phyloP scores from a whole-genome alignment of 2,329 filamentous ascomycete genomes.

The Colletotrichum cuscutae region DNA sequence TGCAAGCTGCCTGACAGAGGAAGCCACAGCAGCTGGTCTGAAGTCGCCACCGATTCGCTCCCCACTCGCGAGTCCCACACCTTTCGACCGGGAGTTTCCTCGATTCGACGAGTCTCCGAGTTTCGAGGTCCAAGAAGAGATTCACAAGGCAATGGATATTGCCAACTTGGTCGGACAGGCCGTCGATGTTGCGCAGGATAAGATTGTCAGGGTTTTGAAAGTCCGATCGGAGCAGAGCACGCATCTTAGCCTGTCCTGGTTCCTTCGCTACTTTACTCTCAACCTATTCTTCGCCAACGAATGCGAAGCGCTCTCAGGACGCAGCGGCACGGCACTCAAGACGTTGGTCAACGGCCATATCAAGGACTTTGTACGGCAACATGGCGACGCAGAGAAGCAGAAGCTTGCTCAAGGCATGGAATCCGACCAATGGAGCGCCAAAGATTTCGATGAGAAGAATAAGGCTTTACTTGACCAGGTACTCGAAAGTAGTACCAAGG shows the following conservation, averaged over 20 bases:
- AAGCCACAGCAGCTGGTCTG: slow-evolving; percentile 47
- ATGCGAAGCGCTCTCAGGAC: slow-evolving; percentile 85
- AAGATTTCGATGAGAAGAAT: slow-evolving; percentile 76
- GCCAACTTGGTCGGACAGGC: slow-evolving; percentile 82
- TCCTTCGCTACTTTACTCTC: slow-evolving; percentile 84
- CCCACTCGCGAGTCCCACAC: slow-evolving; percentile 62
- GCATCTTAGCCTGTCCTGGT: slow-evolving; percentile 73
- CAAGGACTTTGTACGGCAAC: slow-evolving; percentile 78
- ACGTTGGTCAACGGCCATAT: slow-evolving; percentile 85
- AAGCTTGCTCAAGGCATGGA: slow-evolving; percentile 82
- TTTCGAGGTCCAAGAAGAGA: slow-evolving; percentile 74
- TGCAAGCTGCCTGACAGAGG: slow-evolving; percentile 76
- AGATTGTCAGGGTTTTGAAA: slow-evolving; percentile 78
- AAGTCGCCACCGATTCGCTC: slow-evolving; percentile 62
- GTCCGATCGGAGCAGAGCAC: slow-evolving; percentile 81
- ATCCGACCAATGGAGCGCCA: slow-evolving; percentile 81
- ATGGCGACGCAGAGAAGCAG: slow-evolving; percentile 79
- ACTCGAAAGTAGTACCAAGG: slow-evolving; percentile 75
- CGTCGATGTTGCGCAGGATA: slow-evolving; percentile 83
- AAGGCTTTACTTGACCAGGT: slow-evolving; percentile 71
- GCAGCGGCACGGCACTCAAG: slow-evolving; percentile 80
- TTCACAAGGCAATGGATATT: slow-evolving; percentile 81
- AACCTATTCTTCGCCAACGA: slow-evolving; percentile 88
- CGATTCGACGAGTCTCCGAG: slow-evolving; percentile 35
- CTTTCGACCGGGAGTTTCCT: slow-evolving; percentile 33